Percentiles rank a stretch among this genome's conserved stretches.
Evolutionary conservation across 208 protist genomes (phyloP).

Genomic region (Leishmania tropica): DNA sequence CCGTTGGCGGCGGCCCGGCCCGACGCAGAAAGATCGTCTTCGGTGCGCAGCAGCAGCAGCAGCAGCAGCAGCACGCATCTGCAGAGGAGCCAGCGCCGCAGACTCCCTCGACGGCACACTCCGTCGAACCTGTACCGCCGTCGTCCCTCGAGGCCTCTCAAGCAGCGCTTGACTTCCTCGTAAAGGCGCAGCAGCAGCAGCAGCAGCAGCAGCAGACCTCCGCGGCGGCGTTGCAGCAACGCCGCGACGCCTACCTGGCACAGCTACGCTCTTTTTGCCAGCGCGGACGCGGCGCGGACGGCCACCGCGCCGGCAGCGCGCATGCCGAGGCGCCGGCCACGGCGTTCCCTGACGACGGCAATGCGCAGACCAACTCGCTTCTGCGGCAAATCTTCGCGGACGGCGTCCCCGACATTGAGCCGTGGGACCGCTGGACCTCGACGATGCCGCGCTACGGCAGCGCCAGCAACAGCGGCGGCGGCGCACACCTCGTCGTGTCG

Average conservation of each 20-base stretch:
- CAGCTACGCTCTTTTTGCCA: conserved; percentile 32
- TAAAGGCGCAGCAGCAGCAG: conserved; percentile 9
- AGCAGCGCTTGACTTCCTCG: conserved; percentile 15
- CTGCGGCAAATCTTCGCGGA: conserved; percentile 49
- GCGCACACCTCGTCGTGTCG: conserved; percentile 16
- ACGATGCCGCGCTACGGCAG: conserved; percentile 62
- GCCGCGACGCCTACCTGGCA: conserved; percentile 30
- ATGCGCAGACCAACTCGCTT: conserved; percentile 43
- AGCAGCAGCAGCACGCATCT: neutral
- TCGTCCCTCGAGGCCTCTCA: conserved; percentile 1
- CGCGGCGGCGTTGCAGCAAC: conserved; percentile 7
- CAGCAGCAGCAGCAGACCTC: conserved; percentile 19
- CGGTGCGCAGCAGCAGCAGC: neutral
- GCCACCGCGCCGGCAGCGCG: too few species aligned
- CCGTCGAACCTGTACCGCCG: neutral
- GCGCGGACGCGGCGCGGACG: conserved; percentile 1
- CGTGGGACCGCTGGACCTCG: conserved; percentile 81
- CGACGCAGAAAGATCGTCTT: neutral
- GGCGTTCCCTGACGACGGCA: neutral
- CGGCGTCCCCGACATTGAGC: conserved; percentile 83
- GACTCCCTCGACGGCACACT: neutral
- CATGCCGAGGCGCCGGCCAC: neutral
- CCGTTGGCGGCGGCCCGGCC: neutral
- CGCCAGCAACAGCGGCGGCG: neutral
- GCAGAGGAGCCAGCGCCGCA: neutral